Conservation (phyloP, 495 filamentous ascomycete genomes). For the Alectoria sarmentosa region DNA sequence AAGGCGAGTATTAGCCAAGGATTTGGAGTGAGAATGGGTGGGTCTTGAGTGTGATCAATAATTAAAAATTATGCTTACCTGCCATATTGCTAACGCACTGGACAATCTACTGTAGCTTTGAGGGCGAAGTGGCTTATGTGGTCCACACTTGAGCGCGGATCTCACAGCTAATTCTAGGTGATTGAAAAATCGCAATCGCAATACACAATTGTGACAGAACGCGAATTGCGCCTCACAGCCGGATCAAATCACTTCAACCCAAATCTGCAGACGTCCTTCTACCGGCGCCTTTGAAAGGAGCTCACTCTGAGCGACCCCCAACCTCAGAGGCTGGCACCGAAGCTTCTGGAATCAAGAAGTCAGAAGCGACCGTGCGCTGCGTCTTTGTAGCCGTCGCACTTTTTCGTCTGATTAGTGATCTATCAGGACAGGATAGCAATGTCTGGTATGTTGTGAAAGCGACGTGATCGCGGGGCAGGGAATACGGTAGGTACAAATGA, state of each 20-base stretch:
- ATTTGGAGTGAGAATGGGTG: background rate
- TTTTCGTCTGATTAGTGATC: background rate
- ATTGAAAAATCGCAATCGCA: slow-evolving; percentile 10
- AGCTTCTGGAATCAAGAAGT: background rate
- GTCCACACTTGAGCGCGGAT: slow-evolving; percentile 19
- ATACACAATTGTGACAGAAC: slow-evolving; percentile 20
- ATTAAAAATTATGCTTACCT: slow-evolving; percentile 21
- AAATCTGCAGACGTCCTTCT: slow-evolving; percentile 11
- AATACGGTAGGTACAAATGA: slow-evolving; percentile 5
- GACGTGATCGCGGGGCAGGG: background rate
- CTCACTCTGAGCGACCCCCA: slow-evolving; percentile 11
- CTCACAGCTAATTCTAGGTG: slow-evolving; percentile 24
- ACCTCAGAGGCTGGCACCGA: slow-evolving; percentile 5
- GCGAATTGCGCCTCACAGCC: slow-evolving; percentile 18
- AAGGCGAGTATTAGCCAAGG: slow-evolving; percentile 1
- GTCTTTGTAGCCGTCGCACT: slow-evolving; percentile 1
- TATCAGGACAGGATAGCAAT: background rate
- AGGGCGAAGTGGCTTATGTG: slow-evolving; percentile 20
- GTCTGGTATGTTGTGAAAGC: background rate
- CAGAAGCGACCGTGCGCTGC: slow-evolving; percentile 8
- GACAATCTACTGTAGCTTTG: slow-evolving; percentile 20
- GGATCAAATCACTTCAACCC: slow-evolving; percentile 22
- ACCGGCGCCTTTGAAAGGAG: slow-evolving; percentile 9
- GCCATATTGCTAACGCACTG: slow-evolving; percentile 17
- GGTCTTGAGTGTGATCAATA: slow-evolving; percentile 8